Base-by-base conservation (phyloP, 140 eudicot genomes). In the Anethum foeniculum region DNA sequence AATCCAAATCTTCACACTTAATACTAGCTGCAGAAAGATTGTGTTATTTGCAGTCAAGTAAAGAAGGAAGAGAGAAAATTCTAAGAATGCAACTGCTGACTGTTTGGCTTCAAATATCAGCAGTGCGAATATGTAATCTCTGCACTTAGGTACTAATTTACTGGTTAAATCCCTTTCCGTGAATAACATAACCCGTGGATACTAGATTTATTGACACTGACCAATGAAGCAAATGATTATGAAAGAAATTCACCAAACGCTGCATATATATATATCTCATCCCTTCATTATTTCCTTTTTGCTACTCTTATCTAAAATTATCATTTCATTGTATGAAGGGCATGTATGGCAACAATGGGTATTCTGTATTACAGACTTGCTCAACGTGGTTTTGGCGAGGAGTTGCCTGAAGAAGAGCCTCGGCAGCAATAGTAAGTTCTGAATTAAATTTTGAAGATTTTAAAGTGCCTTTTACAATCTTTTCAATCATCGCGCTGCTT, bases 281-380 rank as follows among this genome's bases (percentile, higher is more conserved):
- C 18, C 18, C 15, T 21, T 12, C 34, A 7, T 64, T 64, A 64
- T 28, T 11, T 64, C 71, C n/a, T 28, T n/a, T 25, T 34, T 27
- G n/a, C 72, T 6, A 71, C 48, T 15, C 76, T 32, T 5, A 34
- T 15, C 46, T 7, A 18, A 76, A 80, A 80, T 18, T 49, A 43
- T 71, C 58, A 21, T 25, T 7, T 41, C 14, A 27, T 71, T 11
- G 11, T 28, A 23, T 84, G 86, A 89, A 94, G 99, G 97, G 99
- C 99, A 16, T 92, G 99, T 87, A 83, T 94, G 87, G 97, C 99
- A 64, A 94, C 99, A 52, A 94, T 94, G 97, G 99, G 97, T 30
- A 90, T 94, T 56, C 82, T 94, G 80, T 94, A 94, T 82, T 92
- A 92, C 88, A 92, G 97, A 89, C 79, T 94, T 67, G 93, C 99